phyloP scores from a whole-genome alignment of 768 basidiomycete species.

The Trametes elegans region DNA sequence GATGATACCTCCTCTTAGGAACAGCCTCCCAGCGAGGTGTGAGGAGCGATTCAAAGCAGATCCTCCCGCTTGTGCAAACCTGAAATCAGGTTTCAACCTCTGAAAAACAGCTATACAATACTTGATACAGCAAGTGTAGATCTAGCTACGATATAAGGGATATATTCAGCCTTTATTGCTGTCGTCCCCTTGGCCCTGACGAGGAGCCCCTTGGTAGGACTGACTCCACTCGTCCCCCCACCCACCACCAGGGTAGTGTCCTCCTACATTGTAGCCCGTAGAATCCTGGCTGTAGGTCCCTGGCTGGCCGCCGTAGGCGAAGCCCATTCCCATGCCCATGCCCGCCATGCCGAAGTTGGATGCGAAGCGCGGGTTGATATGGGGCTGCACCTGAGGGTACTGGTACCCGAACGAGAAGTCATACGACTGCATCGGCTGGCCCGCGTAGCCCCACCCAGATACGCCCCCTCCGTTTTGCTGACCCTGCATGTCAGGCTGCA shows the following conservation, averaged over 20 bases:
- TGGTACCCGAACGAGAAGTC: constrained; percentile 21
- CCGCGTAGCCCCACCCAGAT: constrained; percentile 20
- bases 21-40: no score
- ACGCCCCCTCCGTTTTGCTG: background rate
- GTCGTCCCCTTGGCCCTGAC: background rate
- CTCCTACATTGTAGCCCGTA: constrained; percentile 12
- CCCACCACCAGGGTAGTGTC: background rate
- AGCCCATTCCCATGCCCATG: constrained; percentile 42
- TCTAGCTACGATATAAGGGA: no score
- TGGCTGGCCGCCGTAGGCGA: constrained; percentile 10
- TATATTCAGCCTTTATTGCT: background rate
- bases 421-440: constrained; percentile 17
- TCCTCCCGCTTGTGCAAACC: no score
- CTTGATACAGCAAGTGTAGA: no score
- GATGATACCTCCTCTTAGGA: no score
- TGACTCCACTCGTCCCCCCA: constrained; percentile 9
- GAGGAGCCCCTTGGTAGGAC: background rate
- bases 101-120: no score
- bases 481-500: constrained; percentile 9
- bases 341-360: constrained; percentile 65
- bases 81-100: no score
- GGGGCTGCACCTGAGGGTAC: constrained; percentile 59
- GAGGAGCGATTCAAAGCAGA: no score
- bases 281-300: constrained; percentile 6
- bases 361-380: constrained; percentile 82